Conservation (phyloP, 768 basidiomycete genomes). For the Leccinum barrowsii region DNA sequence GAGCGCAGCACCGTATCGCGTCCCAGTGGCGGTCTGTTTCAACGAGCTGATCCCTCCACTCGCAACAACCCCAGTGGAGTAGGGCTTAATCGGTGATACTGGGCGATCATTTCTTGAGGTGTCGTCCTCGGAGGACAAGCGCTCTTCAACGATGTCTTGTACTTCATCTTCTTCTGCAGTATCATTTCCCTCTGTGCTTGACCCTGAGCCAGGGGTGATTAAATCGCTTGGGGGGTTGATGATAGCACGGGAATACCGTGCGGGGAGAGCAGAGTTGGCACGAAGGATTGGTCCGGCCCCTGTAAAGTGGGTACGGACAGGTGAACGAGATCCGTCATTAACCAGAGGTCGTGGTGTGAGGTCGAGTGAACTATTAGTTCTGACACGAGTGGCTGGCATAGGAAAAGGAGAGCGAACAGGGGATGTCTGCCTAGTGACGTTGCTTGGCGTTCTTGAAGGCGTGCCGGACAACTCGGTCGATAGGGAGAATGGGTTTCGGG, state of each 20-base stretch:
- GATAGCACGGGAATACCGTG: constrained; percentile 29
- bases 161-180: constrained; percentile 24
- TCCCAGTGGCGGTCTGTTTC: constrained; percentile 54
- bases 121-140: constrained; percentile 24
- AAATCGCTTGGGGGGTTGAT: constrained; percentile 12
- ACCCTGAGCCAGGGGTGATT: constrained; percentile 2
- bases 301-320: constrained; percentile 26
- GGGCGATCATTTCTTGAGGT: constrained; percentile 37
- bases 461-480: constrained; percentile 8
- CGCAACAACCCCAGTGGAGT: constrained; percentile 18
- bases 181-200: constrained; percentile 26
- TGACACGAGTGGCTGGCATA: constrained; percentile 25
- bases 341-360: constrained; percentile 12
- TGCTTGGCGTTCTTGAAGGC: constrained; percentile 14
- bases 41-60: constrained; percentile 27
- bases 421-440: constrained; percentile 22
- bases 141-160: constrained; percentile 28
- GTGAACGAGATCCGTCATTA: constrained; percentile 23
- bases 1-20: constrained; percentile 60
- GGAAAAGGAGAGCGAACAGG: constrained; percentile 34
- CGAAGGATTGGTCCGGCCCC: constrained; percentile 35
- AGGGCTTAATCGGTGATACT: constrained; percentile 21
- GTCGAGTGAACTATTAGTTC: constrained; percentile 24
- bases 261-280: constrained; percentile 41
- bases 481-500: constrained; percentile 18